Conservation (phyloP, 768 basidiomycete species). For the Lactarius vividus region DNA sequence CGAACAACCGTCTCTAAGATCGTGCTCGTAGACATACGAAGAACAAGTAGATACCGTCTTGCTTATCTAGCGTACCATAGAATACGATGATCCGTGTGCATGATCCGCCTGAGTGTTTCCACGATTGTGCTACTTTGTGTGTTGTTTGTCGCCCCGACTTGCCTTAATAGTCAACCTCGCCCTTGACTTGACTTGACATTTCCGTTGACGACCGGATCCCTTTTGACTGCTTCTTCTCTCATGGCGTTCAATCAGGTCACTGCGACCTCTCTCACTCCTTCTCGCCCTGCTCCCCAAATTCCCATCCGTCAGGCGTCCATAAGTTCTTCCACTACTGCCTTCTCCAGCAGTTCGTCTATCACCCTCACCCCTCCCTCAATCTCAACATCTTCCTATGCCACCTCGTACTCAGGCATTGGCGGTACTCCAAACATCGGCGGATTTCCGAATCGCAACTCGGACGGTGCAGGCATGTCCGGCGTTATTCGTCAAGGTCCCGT, state of each 20-base stretch:
- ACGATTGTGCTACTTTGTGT: background rate
- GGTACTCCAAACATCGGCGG: constrained; percentile 84
- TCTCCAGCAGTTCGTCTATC: constrained; percentile 61
- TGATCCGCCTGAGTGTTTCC: too few species aligned
- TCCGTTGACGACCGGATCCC: background rate
- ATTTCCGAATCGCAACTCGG: constrained; percentile 60
- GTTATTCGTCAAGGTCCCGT: constrained; percentile 71
- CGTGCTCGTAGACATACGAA: constrained; percentile 39
- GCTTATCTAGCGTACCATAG: background rate
- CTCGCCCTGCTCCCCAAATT: constrained; percentile 73
- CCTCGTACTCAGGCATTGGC: constrained; percentile 78
- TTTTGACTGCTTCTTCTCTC: constrained; percentile 11
- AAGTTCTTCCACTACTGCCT: constrained; percentile 45
- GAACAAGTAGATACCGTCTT: constrained; percentile 38
- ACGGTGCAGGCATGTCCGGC: constrained; percentile 38
- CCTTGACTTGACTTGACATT: background rate
- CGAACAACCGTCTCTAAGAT: background rate
- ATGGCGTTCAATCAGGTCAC: constrained; percentile 53
- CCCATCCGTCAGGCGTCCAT: constrained; percentile 52
- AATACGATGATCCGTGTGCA: background rate
- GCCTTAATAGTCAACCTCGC: background rate
- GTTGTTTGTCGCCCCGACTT: background rate
- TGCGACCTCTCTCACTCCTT: constrained; percentile 65
- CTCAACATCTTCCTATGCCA: constrained; percentile 57
- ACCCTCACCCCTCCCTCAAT: constrained; percentile 46